A percentile compares a stretch with the other conserved stretches of the same genome.
Evolutionary conservation across 306 rosid genomes (phyloP).

Genomic region (Dalbergia oliveri): DNA sequence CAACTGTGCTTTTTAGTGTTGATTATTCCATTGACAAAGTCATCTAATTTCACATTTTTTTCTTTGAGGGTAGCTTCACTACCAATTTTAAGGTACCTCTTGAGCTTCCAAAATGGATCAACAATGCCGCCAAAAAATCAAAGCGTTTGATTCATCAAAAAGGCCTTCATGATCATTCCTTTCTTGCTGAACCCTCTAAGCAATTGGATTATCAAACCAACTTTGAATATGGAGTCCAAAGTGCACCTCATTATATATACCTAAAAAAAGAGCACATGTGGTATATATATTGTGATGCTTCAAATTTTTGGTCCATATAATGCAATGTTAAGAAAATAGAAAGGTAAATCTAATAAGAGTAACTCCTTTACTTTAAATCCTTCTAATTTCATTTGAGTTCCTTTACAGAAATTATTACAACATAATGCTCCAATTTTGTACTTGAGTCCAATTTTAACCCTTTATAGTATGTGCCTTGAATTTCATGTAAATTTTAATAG

Average conservation of each 20-base stretch:
- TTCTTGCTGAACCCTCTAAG: slow-evolving; percentile 71
- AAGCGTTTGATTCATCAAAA: slow-evolving; percentile 78
- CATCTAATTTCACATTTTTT: slow-evolving; percentile 56
- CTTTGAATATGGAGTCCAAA: slow-evolving; percentile 84
- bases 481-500: too few relatives aligned
- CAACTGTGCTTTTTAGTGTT: slow-evolving; percentile 53
- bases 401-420: neutral
- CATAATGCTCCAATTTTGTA: neutral
- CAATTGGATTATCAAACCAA: slow-evolving; percentile 86
- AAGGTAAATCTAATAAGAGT: neutral
- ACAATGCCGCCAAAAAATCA: slow-evolving; percentile 61
- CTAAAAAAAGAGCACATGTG: slow-evolving; percentile 43
- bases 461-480: too few relatives aligned
- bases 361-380: neutral
- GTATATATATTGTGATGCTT: neutral
- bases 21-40: slow-evolving; percentile 62
- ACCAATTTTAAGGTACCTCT: slow-evolving; percentile 72
- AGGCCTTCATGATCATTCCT: slow-evolving; percentile 73
- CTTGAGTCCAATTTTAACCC: neutral
- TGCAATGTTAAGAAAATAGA: neutral
- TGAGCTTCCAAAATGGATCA: slow-evolving; percentile 79
- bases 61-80: slow-evolving; percentile 68
- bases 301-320: neutral
- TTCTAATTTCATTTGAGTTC: too few relatives aligned
- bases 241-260: slow-evolving; percentile 73